phyloP scores from a whole-genome alignment of 2,329 filamentous ascomycete species.

The Claviceps quebecensis region DNA sequence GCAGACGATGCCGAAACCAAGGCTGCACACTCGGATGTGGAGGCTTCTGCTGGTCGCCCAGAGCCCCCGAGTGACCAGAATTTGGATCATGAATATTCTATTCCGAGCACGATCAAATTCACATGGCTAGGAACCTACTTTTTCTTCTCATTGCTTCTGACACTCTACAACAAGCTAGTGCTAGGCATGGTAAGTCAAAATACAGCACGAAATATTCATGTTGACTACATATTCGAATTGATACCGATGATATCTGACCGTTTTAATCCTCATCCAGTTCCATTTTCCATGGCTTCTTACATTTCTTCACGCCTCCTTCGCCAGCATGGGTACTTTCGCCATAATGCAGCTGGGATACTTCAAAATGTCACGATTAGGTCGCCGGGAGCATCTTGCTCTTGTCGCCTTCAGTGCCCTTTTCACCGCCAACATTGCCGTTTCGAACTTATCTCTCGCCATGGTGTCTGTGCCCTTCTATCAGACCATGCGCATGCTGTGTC shows the following conservation, averaged over 20 bases:
- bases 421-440: slow-evolving; percentile 49
- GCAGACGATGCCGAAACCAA: slow-evolving; percentile 19
- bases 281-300: slow-evolving; percentile 48
- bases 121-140: slow-evolving; percentile 39
- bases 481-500: slow-evolving; percentile 46
- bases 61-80: slow-evolving; percentile 20
- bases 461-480: slow-evolving; percentile 55
- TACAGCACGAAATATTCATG: neutral
- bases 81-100: slow-evolving; percentile 30
- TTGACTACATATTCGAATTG: neutral
- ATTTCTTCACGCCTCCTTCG: slow-evolving; percentile 41
- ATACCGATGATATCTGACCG: neutral
- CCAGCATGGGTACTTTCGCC: slow-evolving; percentile 39
- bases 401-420: slow-evolving; percentile 46
- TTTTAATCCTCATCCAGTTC: slow-evolving; percentile 25
- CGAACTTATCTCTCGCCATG: slow-evolving; percentile 47
- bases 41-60: slow-evolving; percentile 15
- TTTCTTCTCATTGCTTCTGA: slow-evolving; percentile 32
- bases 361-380: slow-evolving; percentile 35
- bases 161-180: slow-evolving; percentile 46
- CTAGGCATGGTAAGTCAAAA: slow-evolving; percentile 30
- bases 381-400: slow-evolving; percentile 39
- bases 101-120: slow-evolving; percentile 31
- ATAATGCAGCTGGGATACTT: slow-evolving; percentile 39
- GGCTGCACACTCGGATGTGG: slow-evolving; percentile 17